Evolutionary conservation across 768 basidiomycete species (phyloP).

Genomic region (Exsudoporus frostii): DNA sequence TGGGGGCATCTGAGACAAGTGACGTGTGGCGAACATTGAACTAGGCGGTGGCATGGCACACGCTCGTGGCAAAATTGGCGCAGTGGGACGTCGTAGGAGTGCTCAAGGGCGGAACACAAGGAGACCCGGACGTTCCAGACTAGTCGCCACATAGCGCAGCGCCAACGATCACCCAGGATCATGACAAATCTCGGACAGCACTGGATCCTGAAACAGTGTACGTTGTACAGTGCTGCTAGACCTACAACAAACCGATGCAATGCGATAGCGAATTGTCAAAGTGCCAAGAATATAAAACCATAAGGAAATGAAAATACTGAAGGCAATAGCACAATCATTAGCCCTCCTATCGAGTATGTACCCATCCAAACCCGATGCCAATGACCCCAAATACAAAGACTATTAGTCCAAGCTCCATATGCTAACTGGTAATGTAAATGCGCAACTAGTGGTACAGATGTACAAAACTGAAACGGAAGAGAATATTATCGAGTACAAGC

Average conservation of each 20-base stretch:
- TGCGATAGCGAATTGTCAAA: slow-evolving; percentile 26
- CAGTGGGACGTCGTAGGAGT: not conserved
- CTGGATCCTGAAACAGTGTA: slow-evolving; percentile 9
- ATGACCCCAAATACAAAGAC: slow-evolving; percentile 23
- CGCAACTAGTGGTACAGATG: slow-evolving; percentile 34
- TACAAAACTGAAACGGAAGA: slow-evolving; percentile 24
- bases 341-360: slow-evolving; percentile 29
- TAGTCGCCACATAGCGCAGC: not conserved
- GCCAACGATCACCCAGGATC: not conserved
- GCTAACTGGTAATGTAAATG: slow-evolving; percentile 35
- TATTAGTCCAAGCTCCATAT: slow-evolving; percentile 35
- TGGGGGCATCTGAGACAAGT: slow-evolving; percentile 4
- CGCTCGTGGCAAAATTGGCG: not conserved
- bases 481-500: slow-evolving; percentile 32
- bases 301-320: slow-evolving; percentile 20
- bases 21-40: slow-evolving; percentile 5
- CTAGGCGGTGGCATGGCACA: not conserved
- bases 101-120: slow-evolving; percentile 9
- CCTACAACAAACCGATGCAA: slow-evolving; percentile 31
- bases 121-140: slow-evolving; percentile 10
- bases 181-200: not conserved
- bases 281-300: slow-evolving; percentile 30
- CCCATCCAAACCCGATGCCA: slow-evolving; percentile 26
- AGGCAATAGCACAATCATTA: slow-evolving; percentile 30
- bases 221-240: slow-evolving; percentile 29